Percentiles rank a stretch among this genome's conserved stretches.
Evolutionary conservation across 352 stramenopile genomes (phyloP).

Genomic region (Globisporangium nodosum): DNA sequence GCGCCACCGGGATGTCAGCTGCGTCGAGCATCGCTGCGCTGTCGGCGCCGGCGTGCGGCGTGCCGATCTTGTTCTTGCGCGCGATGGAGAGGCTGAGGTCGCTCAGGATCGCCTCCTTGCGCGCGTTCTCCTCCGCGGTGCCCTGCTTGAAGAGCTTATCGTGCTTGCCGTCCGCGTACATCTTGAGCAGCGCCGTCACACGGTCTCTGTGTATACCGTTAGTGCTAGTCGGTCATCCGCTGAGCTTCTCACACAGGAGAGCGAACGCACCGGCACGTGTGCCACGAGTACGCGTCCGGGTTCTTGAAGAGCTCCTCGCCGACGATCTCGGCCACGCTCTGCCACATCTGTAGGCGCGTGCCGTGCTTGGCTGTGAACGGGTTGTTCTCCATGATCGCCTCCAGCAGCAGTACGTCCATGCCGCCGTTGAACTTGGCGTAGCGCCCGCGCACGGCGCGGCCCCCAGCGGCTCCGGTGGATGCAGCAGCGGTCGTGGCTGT

Average conservation of each 20-base stretch:
- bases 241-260: background rate
- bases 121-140: conserved; percentile 56
- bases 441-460: conserved; percentile 38
- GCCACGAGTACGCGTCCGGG: conserved; percentile 66
- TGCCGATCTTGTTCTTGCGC: conserved; percentile 36
- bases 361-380: conserved; percentile 79
- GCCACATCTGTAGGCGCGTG: conserved; percentile 80
- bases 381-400: conserved; percentile 66
- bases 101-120: conserved; percentile 60
- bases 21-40: conserved; percentile 17
- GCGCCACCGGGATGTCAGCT: background rate
- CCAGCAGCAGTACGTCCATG: conserved; percentile 77
- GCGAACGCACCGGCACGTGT: conserved; percentile 63
- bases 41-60: conserved; percentile 12
- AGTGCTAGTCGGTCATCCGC: background rate
- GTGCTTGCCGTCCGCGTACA: conserved; percentile 73
- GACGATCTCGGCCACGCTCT: conserved; percentile 58
- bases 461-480: conserved; percentile 10
- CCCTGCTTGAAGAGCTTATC: conserved; percentile 84
- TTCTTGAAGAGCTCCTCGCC: conserved; percentile 63
- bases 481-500: background rate
- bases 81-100: conserved; percentile 50
- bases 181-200: conserved; percentile 70
- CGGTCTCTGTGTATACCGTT: conserved; percentile 34
- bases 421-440: conserved; percentile 78